Evolutionary conservation across 371 early-diverging fungal genomes (phyloP), one percentile per base, ranked within the genome.

Genomic region (Mucor sp.): DNA sequence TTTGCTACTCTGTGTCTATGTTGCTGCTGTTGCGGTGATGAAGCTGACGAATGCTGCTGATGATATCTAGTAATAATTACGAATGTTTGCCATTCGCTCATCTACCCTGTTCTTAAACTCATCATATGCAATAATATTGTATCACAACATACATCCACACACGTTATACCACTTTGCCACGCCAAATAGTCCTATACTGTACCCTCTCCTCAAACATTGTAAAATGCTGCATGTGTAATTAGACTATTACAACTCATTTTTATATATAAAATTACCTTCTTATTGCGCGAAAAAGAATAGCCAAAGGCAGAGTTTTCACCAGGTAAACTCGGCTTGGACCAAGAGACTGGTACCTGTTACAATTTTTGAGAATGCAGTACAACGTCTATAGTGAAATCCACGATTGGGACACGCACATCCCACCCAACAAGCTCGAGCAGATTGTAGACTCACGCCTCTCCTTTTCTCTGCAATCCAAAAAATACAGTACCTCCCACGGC

Each of bases 21-120:
- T 48, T 70, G 62, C 37, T 69, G 37, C 57, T 70, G 37, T 61
- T 70, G 70, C 25, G 60, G 65, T 56, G 30, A 65, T 23, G 61
- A 62, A 27, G 28, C 35, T 27, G 66, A 66, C 12, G 63, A 66
- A n/a, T 70, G 70, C 17, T 70, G 70, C 47, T 70, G 65, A 28
- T 65, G 17, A 15, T 0, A 12, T 3, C 41, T 4, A 41, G 17
- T 5, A 17, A 41, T 1, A 61, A 27, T 30, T 47, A 11, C 3
- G 8, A 8, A 47, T n/a, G 21, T 47, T 21, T 47, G n/a, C 8
- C 11, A 41, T 41, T n/a, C 4, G 2, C 47, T 0, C 11, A 9
- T 47, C 9, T 33, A 1, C 21, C n/a, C 21, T 9, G 0, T 19
- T 47, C 19, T 47, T 47, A 9, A 3, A 2, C 17, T 19, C 47